Percentiles rank a stretch among this genome's conserved stretches.
Evolutionary conservation across 73 alveolate genomes (phyloP).

Genomic region (Uronychia setigera): DNA sequence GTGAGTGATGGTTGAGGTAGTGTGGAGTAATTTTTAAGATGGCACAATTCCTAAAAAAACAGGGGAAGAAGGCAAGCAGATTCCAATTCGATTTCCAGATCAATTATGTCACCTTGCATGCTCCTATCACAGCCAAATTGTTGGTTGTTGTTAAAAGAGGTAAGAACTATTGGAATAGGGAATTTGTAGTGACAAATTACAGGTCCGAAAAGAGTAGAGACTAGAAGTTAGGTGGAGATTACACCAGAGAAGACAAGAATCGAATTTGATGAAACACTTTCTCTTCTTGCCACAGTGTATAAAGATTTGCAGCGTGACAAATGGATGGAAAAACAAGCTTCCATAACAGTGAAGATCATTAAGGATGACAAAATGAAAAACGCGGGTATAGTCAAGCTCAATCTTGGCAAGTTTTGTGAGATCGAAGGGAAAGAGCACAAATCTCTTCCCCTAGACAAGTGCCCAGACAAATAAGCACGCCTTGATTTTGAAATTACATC

Average conservation of each 20-base stretch:
- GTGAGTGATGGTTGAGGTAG: constrained; percentile 1
- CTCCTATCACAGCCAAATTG: constrained; percentile 37
- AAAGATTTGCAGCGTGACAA: constrained; percentile 35
- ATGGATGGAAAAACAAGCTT: constrained; percentile 50
- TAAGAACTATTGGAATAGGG: neutral
- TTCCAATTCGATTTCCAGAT: constrained; percentile 42
- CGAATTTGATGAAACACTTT: constrained; percentile 51
- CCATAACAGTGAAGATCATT: constrained; percentile 19
- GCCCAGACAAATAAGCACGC: constrained; percentile 43
- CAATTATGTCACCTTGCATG: constrained; percentile 30
- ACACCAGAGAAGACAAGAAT: constrained; percentile 31
- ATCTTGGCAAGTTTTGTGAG: constrained; percentile 44
- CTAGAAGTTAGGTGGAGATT: constrained; percentile 30
- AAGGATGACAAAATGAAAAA: constrained; percentile 43
- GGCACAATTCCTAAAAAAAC: constrained; percentile 50
- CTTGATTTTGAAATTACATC: constrained; percentile 27
- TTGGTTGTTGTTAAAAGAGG: constrained; percentile 44
- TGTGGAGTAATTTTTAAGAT: constrained; percentile 36
- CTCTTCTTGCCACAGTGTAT: constrained; percentile 49
- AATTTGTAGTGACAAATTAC: neutral
- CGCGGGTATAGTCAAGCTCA: constrained; percentile 46
- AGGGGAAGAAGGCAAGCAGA: constrained; percentile 42
- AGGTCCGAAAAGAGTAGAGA: constrained; percentile 61
- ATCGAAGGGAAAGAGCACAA: constrained; percentile 3
- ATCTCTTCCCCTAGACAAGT: constrained; percentile 34